Conservation (phyloP, 495 filamentous ascomycete genomes). For the Sabuloglossum arenarium region DNA sequence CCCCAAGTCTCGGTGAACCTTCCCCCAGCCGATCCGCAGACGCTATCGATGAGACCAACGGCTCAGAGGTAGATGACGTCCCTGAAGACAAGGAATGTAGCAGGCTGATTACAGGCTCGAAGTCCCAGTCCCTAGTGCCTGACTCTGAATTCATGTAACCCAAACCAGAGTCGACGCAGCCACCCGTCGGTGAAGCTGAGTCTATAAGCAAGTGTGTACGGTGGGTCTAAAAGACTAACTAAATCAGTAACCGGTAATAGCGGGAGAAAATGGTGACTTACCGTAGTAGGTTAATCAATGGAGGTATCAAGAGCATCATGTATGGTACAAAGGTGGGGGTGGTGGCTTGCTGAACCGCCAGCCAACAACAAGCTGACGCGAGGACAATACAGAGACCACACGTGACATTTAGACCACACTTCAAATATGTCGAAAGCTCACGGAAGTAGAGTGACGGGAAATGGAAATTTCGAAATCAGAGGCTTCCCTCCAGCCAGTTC, state of each 20-base stretch:
- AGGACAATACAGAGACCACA: too few species aligned
- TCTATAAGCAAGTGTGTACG: not conserved
- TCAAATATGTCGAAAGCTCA: too few species aligned
- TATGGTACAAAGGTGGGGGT: not conserved
- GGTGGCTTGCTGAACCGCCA: not conserved
- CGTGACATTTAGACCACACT: not conserved
- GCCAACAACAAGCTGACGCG: too few species aligned
- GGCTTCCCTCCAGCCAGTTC: too few species aligned
- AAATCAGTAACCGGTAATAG: not conserved
- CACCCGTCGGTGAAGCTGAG: not conserved
- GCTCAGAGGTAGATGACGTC: not conserved
- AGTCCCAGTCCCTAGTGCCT: slow-evolving; percentile 1
- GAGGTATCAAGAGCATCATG: not conserved
- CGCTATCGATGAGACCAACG: not conserved
- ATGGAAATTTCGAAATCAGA: too few species aligned
- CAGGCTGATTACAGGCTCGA: slow-evolving; percentile 1
- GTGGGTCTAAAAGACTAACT: not conserved
- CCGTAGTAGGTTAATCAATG: not conserved
- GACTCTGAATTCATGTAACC: slow-evolving; percentile 1
- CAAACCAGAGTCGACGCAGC: not conserved
- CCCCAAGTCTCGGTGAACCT: slow-evolving; percentile 14
- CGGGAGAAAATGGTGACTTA: not conserved
- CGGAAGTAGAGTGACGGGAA: too few species aligned
- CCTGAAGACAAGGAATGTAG: not conserved
- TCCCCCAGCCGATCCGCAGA: not conserved